These are phyloP conservation scores for Dendryphion nanum DNA, from an alignment of 2,329 filamentous ascomycete species.

Conservation along the genomic window DNA sequence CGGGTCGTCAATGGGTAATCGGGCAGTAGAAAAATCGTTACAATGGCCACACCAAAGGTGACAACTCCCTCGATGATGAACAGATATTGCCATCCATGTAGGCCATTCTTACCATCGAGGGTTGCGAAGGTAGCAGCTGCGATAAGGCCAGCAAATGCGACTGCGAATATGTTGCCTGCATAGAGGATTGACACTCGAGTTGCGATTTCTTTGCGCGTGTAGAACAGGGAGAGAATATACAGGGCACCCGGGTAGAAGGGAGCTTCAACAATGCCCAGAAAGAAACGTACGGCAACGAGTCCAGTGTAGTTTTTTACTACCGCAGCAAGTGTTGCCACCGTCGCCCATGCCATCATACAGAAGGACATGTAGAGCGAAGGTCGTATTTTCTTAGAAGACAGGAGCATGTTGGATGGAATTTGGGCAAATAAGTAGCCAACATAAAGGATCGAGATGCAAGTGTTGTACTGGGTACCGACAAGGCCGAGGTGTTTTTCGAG, in stretches of 20 bases:
- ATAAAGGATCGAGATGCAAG: constrained; percentile 57
- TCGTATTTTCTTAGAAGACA: constrained; percentile 31
- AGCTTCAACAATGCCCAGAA: constrained; percentile 28
- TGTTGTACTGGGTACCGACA: constrained; percentile 26
- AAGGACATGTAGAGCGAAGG: constrained; percentile 31
- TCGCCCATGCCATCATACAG: constrained; percentile 35
- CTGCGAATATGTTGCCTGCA: constrained; percentile 41
- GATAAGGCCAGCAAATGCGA: constrained; percentile 46
- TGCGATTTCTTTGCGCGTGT: constrained; percentile 53
- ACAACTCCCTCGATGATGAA: constrained; percentile 30
- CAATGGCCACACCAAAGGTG: constrained; percentile 26
- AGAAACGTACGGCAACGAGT: constrained; percentile 27
- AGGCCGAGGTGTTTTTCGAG: constrained; percentile 53
- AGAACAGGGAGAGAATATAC: constrained; percentile 62
- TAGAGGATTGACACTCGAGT: constrained; percentile 32
- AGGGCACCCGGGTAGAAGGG: constrained; percentile 60
- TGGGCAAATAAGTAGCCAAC: constrained; percentile 29
- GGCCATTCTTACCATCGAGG: constrained; percentile 23
- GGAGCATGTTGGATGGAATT: constrained; percentile 46
- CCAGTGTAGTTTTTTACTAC: constrained; percentile 26
- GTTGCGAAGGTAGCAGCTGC: constrained; percentile 38
- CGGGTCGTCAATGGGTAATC: constrained; percentile 35
- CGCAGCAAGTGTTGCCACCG: constrained; percentile 26
- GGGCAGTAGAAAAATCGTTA: constrained; percentile 41
- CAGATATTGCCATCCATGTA: constrained; percentile 41